Percentiles rank a stretch among this genome's conserved stretches.
These are phyloP conservation scores for Tirmania nivea DNA, from an alignment of 495 filamentous ascomycete genomes.

Conservation along the genomic window DNA sequence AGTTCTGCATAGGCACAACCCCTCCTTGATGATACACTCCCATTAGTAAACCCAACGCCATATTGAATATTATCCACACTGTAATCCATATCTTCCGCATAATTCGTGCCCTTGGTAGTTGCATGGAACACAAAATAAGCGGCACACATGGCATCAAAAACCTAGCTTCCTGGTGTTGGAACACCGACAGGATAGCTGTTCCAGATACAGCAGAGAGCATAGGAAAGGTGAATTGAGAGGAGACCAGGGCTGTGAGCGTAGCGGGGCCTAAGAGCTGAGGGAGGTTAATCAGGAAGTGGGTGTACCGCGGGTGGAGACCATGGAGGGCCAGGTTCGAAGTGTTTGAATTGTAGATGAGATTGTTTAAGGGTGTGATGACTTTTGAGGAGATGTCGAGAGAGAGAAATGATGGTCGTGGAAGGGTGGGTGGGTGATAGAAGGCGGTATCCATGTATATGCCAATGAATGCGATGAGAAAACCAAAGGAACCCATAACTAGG, in stretches of 20 bases:
- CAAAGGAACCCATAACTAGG: conserved; percentile 35
- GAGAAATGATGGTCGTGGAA: conserved; percentile 20
- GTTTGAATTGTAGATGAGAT: conserved; percentile 65
- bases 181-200: conserved; percentile 53
- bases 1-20: conserved; percentile 55
- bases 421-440: conserved; percentile 45
- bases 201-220: conserved; percentile 45
- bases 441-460: conserved; percentile 64
- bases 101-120: conserved; percentile 37
- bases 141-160: conserved; percentile 80
- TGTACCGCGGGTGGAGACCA: conserved; percentile 78
- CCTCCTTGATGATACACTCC: conserved; percentile 89
- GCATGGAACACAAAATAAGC: conserved; percentile 64
- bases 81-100: conserved; percentile 32
- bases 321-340: conserved; percentile 64
- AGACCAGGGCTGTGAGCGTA: conserved; percentile 38
- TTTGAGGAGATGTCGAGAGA: conserved; percentile 32
- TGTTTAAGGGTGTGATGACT: conserved; percentile 76
- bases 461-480: conserved; percentile 37
- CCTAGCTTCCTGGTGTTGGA: conserved; percentile 85
- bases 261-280: conserved; percentile 83
- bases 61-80: conserved; percentile 69
- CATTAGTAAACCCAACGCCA: conserved; percentile 57
- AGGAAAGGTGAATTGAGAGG: conserved; percentile 31
- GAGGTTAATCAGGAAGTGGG: conserved; percentile 68